Evolutionary conservation across 495 filamentous ascomycete genomes (phyloP), one percentile per base, ranked within the genome.

Genomic region (Tuber umbilicatum): DNA sequence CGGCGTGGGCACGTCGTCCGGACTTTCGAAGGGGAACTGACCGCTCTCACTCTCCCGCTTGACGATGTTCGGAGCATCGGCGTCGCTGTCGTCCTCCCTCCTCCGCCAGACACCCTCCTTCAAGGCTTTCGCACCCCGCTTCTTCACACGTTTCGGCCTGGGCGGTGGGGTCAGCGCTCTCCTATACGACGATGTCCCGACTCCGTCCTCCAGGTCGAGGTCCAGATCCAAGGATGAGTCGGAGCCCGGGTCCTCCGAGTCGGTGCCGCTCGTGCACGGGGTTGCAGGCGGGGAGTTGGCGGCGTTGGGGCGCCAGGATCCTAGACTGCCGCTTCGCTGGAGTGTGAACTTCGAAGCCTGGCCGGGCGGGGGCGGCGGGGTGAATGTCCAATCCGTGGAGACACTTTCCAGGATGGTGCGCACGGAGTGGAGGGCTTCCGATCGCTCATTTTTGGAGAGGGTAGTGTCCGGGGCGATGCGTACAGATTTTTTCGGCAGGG

Each of bases 1-100:
- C 40, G 85, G 72, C 17, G 81, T 81, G 0, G 83, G 82, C 10
- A 79, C 69, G 70, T 79, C 77, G 40, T 78, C 76, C 23, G 77
- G 77, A 12, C 77, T 74, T 31, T 79, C 77, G 75, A 75, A 79
- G n/a, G 78, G 69, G 43, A 72, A 79, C 17, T 74, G 40, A 41
- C 78, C 75, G 10, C 43, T 70, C 40, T 55, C 72, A 27, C 69
- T 47, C 38, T 71, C 77, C 38, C 68, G 68, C 39, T 69, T 70
- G 31, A 74, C 38, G 14, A 79, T 74, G 37, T 72, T 71, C 19
- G 74, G 5, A 17, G n/a, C 55, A 37, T 79, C 77, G 39, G 74
- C 35, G 42, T 79, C 77, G 45, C 77, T 79, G 47, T 79, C 77
- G 42, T 79, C 77, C 40, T 78, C 77, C 5, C 77, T 72, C 21